Evolutionary conservation across 208 protist genomes (phyloP), one percentile per base, ranked within the genome.

Genomic region (Trypanosoma boissoni): DNA sequence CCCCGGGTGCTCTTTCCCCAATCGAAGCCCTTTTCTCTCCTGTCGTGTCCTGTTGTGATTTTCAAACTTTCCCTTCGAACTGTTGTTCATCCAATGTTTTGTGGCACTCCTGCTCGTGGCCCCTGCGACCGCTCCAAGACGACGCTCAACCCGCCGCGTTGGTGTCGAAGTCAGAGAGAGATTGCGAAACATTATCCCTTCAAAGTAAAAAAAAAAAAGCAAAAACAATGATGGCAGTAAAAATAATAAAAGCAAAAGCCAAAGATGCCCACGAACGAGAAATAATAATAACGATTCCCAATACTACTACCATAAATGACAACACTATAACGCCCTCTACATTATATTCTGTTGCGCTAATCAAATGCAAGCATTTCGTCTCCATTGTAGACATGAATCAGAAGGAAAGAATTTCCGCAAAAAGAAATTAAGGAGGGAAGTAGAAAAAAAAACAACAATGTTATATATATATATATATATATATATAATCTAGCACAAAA

Each of bases 61-160:
- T 24, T 18, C 29, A 7, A 66, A 31, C 20, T 7, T n/a, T 3
- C 28, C 29, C 37, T 27, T 39, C 28, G 34, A 24, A 23, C 48
- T 55, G 16, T 50, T 54, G 31, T 76, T 52, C 1, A 63, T 75
- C 31, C 24, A 58, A 28, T 50, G 58, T 31, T 66, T 55, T 18
- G 49, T 26, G 24, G 59, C n/a, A 12, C 49, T 58, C 14, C 59
- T 52, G 27, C 31, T 8, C 14, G 66, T 75, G 12, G 59, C 41
- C 0, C 24, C 31, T 9, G 67, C 67, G 27, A 83, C 12, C 5
- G 65, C 53, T 4, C 61, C 60, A 12, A 83, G 50, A 14, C 76
- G 61, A 7, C 67, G 68, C 44, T 71, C 64, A 7, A 42, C 12
- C n/a, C 71, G 65, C 37, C 37, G 39, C 28, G 55, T 45, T 31